Percentiles rank a stretch among this genome's conserved stretches.
Conservation (phyloP, 1,284 basidiomycete genomes). For the Cutaneotrichosporon dermatis region DNA sequence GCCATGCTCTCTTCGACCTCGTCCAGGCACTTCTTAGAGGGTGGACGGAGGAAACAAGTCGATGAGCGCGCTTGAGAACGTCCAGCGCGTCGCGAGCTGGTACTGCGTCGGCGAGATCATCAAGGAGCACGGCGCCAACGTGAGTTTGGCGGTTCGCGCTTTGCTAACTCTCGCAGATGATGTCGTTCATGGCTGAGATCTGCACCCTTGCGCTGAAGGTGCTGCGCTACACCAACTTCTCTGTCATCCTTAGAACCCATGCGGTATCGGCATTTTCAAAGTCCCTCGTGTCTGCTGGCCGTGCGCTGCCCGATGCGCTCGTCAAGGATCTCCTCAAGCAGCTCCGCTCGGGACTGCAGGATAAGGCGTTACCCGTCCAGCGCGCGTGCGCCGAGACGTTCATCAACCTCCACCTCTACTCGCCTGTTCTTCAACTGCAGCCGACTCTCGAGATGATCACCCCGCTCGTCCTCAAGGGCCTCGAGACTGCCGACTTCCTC, state of each 20-base stretch:
- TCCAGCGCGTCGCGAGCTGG: conserved; percentile 58
- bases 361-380: conserved; percentile 82
- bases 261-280: conserved; percentile 74
- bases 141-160: conserved; percentile 43
- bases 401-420: conserved; percentile 34
- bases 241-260: conserved; percentile 75
- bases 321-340: conserved; percentile 82
- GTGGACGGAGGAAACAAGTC: conserved; percentile 51
- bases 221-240: conserved; percentile 63
- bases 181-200: conserved; percentile 90
- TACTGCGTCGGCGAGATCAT: conserved; percentile 85
- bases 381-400: conserved; percentile 66
- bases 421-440: conserved; percentile 32
- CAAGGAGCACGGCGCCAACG: conserved; percentile 74
- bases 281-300: conserved; percentile 69
- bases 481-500: conserved; percentile 77
- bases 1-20: conserved; percentile 78
- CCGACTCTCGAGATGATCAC: conserved; percentile 48
- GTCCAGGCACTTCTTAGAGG: conserved; percentile 70
- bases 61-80: conserved; percentile 55
- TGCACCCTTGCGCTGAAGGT: conserved; percentile 62
- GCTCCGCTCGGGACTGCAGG: conserved; percentile 67
- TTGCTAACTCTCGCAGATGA: conserved; percentile 58
- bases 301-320: conserved; percentile 72
- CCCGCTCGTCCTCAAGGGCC: conserved; percentile 63